phyloP scores from a whole-genome alignment of 495 filamentous ascomycete genomes.

The Neurospora intermedia region DNA sequence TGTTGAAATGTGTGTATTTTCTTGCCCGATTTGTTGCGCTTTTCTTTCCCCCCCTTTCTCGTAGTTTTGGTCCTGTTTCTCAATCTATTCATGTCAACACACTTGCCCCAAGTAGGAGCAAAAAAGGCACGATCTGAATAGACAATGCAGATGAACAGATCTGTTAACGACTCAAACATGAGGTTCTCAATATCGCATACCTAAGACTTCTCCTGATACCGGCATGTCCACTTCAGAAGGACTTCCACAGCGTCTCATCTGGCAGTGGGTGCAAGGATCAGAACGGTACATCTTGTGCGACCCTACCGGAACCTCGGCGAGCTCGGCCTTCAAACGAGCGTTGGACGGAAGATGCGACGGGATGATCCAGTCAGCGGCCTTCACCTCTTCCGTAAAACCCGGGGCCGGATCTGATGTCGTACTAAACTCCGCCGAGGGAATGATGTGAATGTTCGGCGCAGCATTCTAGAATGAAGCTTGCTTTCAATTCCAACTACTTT shows the following conservation, averaged over 20 bases:
- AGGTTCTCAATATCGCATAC: too few species aligned
- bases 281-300: not conserved
- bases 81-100: too few species aligned
- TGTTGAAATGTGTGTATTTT: too few species aligned
- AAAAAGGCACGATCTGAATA: too few species aligned
- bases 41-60: too few species aligned
- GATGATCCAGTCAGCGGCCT: not conserved
- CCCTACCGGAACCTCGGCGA: not conserved
- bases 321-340: not conserved
- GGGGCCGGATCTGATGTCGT: not conserved
- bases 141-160: too few species aligned
- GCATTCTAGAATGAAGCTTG: not conserved
- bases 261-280: not conserved
- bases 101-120: too few species aligned
- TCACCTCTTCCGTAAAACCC: not conserved
- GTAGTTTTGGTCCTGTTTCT: too few species aligned
- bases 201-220: too few species aligned
- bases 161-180: too few species aligned
- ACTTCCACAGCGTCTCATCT: not conserved
- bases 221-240: too few species aligned
- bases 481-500: not conserved
- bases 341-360: not conserved
- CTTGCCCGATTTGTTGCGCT: too few species aligned
- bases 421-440: not conserved
- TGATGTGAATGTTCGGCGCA: not conserved